Conservation (phyloP, 1,139 yeast genomes). For the Hansenula anomala region DNA sequence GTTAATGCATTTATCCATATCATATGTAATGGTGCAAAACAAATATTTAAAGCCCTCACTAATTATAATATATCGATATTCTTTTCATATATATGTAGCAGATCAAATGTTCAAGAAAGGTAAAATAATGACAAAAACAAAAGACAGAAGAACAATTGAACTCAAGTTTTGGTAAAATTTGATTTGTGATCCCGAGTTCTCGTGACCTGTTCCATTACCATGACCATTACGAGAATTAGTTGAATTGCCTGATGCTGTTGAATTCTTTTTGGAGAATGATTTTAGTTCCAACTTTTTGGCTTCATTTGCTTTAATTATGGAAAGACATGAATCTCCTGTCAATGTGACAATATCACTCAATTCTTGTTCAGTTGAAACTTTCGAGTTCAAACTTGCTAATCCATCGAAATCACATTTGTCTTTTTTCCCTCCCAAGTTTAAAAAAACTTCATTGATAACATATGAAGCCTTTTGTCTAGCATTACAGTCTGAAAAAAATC, state of each 20-base stretch:
- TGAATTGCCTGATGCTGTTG: too few relatives aligned
- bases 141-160: background rate
- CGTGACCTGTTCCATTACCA: background rate
- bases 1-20: too few relatives aligned
- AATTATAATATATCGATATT: too few relatives aligned
- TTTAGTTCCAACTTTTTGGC: background rate
- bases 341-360: conserved; percentile 9
- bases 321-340: conserved; percentile 13
- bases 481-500: conserved; percentile 53
- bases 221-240: too few relatives aligned
- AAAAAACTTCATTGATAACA: conserved; percentile 45
- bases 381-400: conserved; percentile 32
- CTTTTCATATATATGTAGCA: background rate
- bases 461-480: conserved; percentile 46
- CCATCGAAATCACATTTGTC: conserved; percentile 36
- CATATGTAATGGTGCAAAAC: too few relatives aligned
- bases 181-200: conserved; percentile 10
- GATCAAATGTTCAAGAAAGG: background rate
- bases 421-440: conserved; percentile 26
- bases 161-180: conserved; percentile 13
- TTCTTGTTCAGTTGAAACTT: conserved; percentile 22
- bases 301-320: background rate
- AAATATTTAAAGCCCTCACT: too few relatives aligned
- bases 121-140: background rate
- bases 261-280: too few relatives aligned